Evolutionary conservation across 176 grass and related monocot genomes (phyloP), one percentile per base, ranked within the genome.

Genomic region (Puya raimondii): DNA sequence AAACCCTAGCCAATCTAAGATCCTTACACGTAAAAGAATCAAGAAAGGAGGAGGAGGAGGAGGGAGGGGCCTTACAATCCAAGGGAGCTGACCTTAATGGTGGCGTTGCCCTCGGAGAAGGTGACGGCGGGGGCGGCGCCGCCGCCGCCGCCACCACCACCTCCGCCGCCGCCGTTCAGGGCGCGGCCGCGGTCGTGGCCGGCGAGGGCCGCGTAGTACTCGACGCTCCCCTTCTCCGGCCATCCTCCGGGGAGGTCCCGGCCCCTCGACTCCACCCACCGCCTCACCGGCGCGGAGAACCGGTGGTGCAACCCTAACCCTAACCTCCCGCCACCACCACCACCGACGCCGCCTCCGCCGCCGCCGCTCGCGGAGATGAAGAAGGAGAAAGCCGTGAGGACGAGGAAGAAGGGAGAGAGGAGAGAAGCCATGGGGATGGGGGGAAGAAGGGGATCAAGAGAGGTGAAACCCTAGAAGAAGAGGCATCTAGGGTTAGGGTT

Each of bases 31-130:
- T 1, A 7, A 23, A 70, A 70, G 16, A 20, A 25, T 9, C 21
- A 11, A 70, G 11, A 9, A 68, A 12, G 17, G 3, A 7, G 7
- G 48, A 49, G 26, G 10, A 48, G 11, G 10, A 76, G 61, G 12
- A 3, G 12, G 33, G 23, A 16, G 63, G 4, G 63, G 47, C 47
- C 77, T 85, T 84, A 96, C 88, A 86, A 96, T 91, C 86, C 86
- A 58, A 89, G 72, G 77, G 78, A 80, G 86, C 76, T 82, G 83
- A 89, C 71, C 67, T 80, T 78, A 29, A 84, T 64, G 50, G 92
- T 92, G 29, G 73, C 73, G 64, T 96, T 96, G 3, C 92, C 92
- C 68, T 80, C 64, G 1, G 92, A 76, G 71, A 96, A 96, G 49
- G 81, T 84, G 51, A 91, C 76, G 3, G 66, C 75, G 0, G 72